These are phyloP conservation scores for Lasiodiplodia sp. DNA, from an alignment of 2,329 filamentous ascomycete species.

Conservation along the genomic window DNA sequence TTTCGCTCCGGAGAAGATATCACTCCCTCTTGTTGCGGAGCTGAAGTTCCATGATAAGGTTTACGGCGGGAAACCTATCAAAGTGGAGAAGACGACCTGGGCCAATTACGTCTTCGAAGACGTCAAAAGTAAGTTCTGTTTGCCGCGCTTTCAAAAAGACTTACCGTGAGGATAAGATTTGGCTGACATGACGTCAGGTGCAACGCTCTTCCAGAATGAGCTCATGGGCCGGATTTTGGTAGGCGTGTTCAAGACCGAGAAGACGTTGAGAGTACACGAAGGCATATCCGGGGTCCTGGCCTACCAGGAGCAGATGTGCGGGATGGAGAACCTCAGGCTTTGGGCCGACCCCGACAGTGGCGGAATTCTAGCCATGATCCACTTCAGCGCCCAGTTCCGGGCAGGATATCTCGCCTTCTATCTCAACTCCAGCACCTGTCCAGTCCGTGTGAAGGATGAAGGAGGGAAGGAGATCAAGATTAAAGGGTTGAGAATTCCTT, in stretches of 20 bases:
- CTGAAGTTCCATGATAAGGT: constrained; percentile 50
- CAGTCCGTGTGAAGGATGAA: constrained; percentile 51
- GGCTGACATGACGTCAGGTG: constrained; percentile 34
- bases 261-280: constrained; percentile 55
- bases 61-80: constrained; percentile 45
- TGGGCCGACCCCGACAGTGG: constrained; percentile 55
- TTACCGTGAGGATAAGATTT: neutral
- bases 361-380: constrained; percentile 54
- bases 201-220: constrained; percentile 54
- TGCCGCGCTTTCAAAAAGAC: neutral
- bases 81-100: constrained; percentile 51
- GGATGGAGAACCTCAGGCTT: constrained; percentile 55
- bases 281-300: constrained; percentile 51
- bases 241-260: constrained; percentile 51
- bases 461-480: constrained; percentile 50
- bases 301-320: constrained; percentile 58
- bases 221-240: constrained; percentile 55
- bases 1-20: constrained; percentile 54
- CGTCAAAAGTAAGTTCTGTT: constrained; percentile 36
- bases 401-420: constrained; percentile 55
- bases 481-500: constrained; percentile 51
- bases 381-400: constrained; percentile 53
- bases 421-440: constrained; percentile 49
- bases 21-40: constrained; percentile 47
- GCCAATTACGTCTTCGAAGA: constrained; percentile 54